Conservation (phyloP, 768 basidiomycete species). For the Mycena vulgaris region DNA sequence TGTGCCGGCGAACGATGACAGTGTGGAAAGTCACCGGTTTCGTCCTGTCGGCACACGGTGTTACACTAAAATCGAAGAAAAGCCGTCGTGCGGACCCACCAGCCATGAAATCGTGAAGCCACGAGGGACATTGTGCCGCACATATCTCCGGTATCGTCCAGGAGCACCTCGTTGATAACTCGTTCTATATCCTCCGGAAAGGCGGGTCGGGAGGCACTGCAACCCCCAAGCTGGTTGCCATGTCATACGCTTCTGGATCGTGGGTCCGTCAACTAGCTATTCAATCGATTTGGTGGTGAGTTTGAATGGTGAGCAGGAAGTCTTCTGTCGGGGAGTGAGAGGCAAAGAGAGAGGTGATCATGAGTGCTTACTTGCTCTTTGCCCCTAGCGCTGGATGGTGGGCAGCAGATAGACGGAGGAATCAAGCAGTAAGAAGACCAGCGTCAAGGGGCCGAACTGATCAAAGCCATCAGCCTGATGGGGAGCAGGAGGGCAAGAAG, state of each 20-base stretch:
- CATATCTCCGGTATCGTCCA: slow-evolving; percentile 8
- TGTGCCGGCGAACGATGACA: slow-evolving; percentile 2
- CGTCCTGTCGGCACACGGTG: neutral
- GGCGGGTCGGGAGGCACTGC: neutral
- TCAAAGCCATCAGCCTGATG: neutral
- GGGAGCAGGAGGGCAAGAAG: neutral
- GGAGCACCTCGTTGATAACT: neutral
- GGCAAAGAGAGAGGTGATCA: no score
- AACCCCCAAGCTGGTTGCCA: neutral
- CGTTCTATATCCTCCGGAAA: slow-evolving; percentile 18
- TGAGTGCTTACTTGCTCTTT: neutral
- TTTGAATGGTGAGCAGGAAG: no score
- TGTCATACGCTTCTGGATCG: neutral
- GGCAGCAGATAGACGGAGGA: slow-evolving; percentile 4
- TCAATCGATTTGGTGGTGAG: no score
- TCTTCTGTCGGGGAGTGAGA: no score
- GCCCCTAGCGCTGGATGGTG: neutral
- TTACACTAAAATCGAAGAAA: neutral
- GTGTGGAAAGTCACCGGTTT: slow-evolving; percentile 13
- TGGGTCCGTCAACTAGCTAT: neutral
- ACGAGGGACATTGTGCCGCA: slow-evolving; percentile 10
- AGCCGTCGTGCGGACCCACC: neutral
- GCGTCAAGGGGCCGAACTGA: neutral
- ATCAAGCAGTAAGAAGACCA: neutral
- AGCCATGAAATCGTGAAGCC: slow-evolving; percentile 8